Base-by-base conservation (phyloP, 164 flowering plant species). In the Amborella trichopoda region DNA sequence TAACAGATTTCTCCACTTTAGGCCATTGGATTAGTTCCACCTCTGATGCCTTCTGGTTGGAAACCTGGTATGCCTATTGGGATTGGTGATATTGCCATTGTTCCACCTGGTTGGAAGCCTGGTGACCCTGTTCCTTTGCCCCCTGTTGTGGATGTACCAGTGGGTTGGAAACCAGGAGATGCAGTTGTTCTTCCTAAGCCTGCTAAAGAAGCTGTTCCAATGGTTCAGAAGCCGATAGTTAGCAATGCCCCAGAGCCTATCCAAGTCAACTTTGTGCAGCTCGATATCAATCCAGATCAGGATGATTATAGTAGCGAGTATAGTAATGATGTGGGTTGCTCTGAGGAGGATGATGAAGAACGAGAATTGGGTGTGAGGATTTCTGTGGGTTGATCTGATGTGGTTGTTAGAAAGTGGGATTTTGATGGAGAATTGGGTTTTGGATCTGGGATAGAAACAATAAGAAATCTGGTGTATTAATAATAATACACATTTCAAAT, bases 21-120 rank as follows among this genome's bases (percentile, higher is more conserved):
- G n/a, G n/a, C n/a, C n/a, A n/a, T n/a, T n/a, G n/a, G n/a, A n/a
- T n/a, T n/a, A n/a, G 28, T 78, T 46, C 81, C 84, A 30, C 83
- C 79, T 2, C 70, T 74, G 49, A 47, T 83, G n/a, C 98, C 98
- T 5, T 52, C 84, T 3, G 97, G 95, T 1, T 90, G 97, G 97
- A 75, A 80, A 49, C 91, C 86, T 2, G 95, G 95, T 38, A 86
- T 90, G 97, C 94, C 95, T 9, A 83, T 90, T 68, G 65, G 76
- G 37, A 60, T 88, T 70, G 65, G 8, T 5, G 72, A 81, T 61
- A 26, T 88, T 14, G 81, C 90, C 3, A 45, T 65, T 23, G 18
- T 74, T 45, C 94, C 94, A 0, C 93, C 94, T 6, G 98, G 94
- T 37, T 90, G 96, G 95, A 90, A 86, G 60, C 89, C 81, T 23